These are phyloP conservation scores for Glaciozyma antarctica DNA, from an alignment of 768 basidiomycete species.

Conservation along the genomic window DNA sequence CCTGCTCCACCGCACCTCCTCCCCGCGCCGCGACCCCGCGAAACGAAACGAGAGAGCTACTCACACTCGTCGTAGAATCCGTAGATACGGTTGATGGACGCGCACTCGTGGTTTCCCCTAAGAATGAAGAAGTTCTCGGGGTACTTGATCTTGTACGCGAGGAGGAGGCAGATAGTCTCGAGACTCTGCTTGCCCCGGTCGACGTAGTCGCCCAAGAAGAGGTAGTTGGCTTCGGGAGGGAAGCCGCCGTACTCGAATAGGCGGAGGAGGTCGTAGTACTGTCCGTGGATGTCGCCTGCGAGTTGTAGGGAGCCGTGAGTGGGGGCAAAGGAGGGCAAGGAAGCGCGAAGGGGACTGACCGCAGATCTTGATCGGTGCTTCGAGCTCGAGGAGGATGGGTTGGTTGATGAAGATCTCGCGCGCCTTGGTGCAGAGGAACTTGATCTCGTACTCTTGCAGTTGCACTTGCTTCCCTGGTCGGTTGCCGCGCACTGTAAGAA, in stretches of 20 bases:
- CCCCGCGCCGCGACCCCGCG: background rate
- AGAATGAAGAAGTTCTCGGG: constrained; percentile 99
- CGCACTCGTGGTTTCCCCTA: constrained; percentile 97
- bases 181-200: constrained; percentile 98
- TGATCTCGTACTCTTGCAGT: constrained; percentile 98
- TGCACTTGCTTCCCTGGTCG: constrained; percentile 97
- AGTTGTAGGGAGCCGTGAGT: background rate
- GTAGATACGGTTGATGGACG: constrained; percentile 98
- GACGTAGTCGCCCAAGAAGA: constrained; percentile 98
- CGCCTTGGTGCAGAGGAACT: constrained; percentile 95
- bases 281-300: constrained; percentile 94
- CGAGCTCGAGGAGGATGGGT: constrained; percentile 91
- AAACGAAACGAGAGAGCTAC: constrained; percentile 38
- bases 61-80: constrained; percentile 99
- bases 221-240: constrained; percentile 99
- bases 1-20: background rate
- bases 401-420: constrained; percentile 99
- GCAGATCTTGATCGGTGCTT: constrained; percentile 99
- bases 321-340: constrained; percentile 19
- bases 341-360: constrained; percentile 50
- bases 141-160: constrained; percentile 99
- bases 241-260: constrained; percentile 99
- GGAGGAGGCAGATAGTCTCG: constrained; percentile 97
- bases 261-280: constrained; percentile 96
- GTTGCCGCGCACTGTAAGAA: constrained; percentile 76